Percentiles rank a stretch among this genome's conserved stretches.
Conservation (phyloP, 164 flowering plant species). For the Protea cynaroides region DNA sequence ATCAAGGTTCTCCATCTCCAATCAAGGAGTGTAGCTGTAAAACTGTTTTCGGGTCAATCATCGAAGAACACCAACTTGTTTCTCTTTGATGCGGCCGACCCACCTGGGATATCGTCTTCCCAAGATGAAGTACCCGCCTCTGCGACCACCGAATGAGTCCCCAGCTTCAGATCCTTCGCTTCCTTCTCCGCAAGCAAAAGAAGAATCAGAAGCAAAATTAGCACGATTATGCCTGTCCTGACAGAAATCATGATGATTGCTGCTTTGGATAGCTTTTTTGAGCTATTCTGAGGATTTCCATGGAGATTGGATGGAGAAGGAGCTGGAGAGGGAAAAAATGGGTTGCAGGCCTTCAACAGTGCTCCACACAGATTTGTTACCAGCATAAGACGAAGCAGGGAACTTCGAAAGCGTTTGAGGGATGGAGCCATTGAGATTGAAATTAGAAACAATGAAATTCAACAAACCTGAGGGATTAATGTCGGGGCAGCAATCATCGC, state of each 20-base stretch:
- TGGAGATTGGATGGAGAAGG: not conserved
- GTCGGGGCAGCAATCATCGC: no score
- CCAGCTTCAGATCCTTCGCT: not conserved
- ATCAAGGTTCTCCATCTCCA: no score
- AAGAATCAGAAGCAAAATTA: not conserved
- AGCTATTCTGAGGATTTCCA: not conserved
- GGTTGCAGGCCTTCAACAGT: slow-evolving; percentile 7
- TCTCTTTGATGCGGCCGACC: slow-evolving; percentile 55
- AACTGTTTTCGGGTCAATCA: no score
- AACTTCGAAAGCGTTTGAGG: slow-evolving; percentile 4
- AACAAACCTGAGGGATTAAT: not conserved
- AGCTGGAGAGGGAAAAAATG: not conserved
- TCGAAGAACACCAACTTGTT: slow-evolving; percentile 79
- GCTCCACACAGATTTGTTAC: slow-evolving; percentile 1
- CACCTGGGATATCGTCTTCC: slow-evolving; percentile 63
- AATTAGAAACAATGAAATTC: slow-evolving; percentile 1
- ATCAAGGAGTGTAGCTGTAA: no score
- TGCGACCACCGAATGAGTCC: slow-evolving; percentile 3
- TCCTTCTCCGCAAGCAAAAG: slow-evolving; percentile 13
- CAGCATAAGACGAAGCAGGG: slow-evolving; percentile 1
- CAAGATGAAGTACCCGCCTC: slow-evolving; percentile 75
- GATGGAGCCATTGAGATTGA: slow-evolving; percentile 8
- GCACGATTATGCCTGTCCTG: not conserved
- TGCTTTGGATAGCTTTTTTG: slow-evolving; percentile 5
- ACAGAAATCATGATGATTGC: slow-evolving; percentile 5